These are phyloP conservation scores for Aristolochia fimbriata DNA, from an alignment of 164 flowering plant species.

Conservation along the genomic window DNA sequence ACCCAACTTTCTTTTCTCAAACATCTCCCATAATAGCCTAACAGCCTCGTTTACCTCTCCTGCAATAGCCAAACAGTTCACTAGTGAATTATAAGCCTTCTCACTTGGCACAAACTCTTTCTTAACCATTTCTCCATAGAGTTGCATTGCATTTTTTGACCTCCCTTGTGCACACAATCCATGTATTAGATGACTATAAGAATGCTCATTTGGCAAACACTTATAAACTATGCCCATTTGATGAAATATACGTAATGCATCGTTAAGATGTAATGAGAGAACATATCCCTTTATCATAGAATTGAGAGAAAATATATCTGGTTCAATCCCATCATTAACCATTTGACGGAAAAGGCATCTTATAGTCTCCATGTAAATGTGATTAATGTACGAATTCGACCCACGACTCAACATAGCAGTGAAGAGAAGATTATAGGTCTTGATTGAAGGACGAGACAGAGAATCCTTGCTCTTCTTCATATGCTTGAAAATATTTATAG, in stretches of 20 bases:
- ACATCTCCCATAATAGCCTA: constrained; percentile 63
- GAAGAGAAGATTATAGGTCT: constrained; percentile 69
- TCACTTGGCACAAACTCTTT: constrained; percentile 57
- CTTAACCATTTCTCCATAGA: constrained; percentile 56
- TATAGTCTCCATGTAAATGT: constrained; percentile 72
- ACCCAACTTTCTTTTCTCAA: constrained; percentile 27
- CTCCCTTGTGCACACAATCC: constrained; percentile 85
- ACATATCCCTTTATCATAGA: constrained; percentile 84
- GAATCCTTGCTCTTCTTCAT: constrained; percentile 45
- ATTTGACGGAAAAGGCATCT: constrained; percentile 69
- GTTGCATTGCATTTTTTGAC: constrained; percentile 60
- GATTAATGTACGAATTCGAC: constrained; percentile 57
- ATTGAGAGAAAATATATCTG: constrained; percentile 75
- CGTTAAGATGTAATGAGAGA: constrained; percentile 71
- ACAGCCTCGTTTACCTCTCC: constrained; percentile 81
- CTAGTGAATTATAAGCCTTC: constrained; percentile 72
- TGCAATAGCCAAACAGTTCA: constrained; percentile 64
- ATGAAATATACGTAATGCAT: constrained; percentile 78
- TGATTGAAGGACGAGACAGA: constrained; percentile 50
- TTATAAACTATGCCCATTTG: constrained; percentile 68
- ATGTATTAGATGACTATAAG: constrained; percentile 68
- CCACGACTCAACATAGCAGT: constrained; percentile 56
- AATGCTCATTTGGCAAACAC: constrained; percentile 51
- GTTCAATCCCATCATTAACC: constrained; percentile 74
- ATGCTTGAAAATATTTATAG: constrained; percentile 61